Percentiles rank a stretch among this genome's conserved stretches.
Conservation (phyloP, 768 basidiomycete species). For the Boletus vinaceobasis region DNA sequence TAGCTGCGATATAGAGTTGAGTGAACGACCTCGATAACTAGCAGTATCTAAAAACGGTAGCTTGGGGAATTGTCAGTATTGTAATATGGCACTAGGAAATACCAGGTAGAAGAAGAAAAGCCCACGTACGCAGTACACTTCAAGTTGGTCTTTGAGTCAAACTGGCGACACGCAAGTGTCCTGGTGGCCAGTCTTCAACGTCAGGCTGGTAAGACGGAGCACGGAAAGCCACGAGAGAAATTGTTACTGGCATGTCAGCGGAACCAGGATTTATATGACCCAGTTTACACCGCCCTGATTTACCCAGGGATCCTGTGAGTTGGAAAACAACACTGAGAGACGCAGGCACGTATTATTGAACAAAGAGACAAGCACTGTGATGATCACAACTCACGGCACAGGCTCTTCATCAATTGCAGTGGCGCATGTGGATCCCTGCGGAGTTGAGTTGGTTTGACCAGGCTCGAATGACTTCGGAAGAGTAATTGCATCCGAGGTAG, state of each 20-base stretch:
- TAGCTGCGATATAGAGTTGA: neutral
- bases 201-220: neutral
- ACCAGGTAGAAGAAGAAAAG: neutral
- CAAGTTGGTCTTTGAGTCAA: no score
- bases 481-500: neutral
- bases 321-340: neutral
- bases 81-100: neutral
- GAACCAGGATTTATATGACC: neutral
- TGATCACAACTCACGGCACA: neutral
- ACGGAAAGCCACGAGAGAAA: neutral
- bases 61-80: neutral
- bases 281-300: neutral
- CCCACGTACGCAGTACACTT: neutral
- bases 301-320: neutral
- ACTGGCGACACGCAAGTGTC: neutral
- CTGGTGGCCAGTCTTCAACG: neutral
- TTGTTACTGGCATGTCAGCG: neutral
- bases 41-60: neutral
- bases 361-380: neutral
- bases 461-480: neutral
- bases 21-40: neutral
- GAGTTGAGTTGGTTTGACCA: neutral
- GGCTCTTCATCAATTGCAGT: no score
- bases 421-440: neutral
- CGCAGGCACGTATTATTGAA: neutral